Conservation (phyloP, 768 basidiomycete species). For the Phylloporus scabripes region DNA sequence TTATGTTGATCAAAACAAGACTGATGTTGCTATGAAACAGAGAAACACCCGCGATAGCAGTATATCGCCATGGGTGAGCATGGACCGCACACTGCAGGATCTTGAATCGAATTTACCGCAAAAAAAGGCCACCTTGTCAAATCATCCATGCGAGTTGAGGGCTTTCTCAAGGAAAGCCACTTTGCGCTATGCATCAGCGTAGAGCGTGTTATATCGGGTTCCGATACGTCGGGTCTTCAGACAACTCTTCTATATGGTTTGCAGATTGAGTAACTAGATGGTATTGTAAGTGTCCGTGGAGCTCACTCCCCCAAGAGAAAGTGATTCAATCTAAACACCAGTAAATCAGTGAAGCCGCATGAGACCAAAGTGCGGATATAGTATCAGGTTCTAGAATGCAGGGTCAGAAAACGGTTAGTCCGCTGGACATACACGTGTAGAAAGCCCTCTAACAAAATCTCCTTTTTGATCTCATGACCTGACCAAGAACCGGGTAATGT, state of each 20-base stretch:
- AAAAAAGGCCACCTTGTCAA: too few relatives aligned
- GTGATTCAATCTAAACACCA: conserved; percentile 51
- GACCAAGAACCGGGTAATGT: conserved; percentile 56
- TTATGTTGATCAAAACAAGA: conserved; percentile 6
- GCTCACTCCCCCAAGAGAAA: conserved; percentile 68
- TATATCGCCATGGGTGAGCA: conserved; percentile 53
- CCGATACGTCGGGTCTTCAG: conserved; percentile 16
- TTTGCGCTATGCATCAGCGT: conserved; percentile 62
- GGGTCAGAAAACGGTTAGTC: too few relatives aligned
- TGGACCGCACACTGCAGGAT: too few relatives aligned
- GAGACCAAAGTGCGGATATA: too few relatives aligned
- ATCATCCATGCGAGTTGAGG: conserved; percentile 32
- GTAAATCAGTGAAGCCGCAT: too few relatives aligned
- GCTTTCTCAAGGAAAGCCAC: conserved; percentile 60
- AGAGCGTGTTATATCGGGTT: conserved; percentile 54
- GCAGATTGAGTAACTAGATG: conserved; percentile 10
- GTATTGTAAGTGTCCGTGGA: too few relatives aligned
- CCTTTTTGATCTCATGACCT: conserved; percentile 54
- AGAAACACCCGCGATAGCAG: conserved; percentile 16
- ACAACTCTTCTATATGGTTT: too few relatives aligned
- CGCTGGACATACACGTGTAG: too few relatives aligned
- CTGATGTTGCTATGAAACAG: conserved; percentile 32
- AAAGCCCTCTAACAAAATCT: too few relatives aligned
- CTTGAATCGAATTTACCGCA: too few relatives aligned
- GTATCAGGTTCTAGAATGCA: too few relatives aligned